Conservation (phyloP, 768 basidiomycete species). For the Tulasnella sp. region DNA sequence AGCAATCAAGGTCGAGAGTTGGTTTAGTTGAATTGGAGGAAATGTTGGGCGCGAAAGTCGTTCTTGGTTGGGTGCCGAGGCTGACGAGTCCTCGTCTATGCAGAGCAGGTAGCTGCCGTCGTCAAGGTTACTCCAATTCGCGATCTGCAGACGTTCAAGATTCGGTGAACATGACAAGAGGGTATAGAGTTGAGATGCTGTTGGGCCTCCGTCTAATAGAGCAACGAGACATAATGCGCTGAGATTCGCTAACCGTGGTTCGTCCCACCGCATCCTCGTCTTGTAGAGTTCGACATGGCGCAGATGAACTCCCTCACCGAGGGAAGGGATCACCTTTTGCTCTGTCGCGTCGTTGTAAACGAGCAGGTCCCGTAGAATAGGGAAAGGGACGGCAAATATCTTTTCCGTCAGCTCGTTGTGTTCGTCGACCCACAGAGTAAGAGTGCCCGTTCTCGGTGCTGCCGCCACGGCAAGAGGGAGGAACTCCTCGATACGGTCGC, state of each 20-base stretch:
- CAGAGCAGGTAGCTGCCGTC: background rate
- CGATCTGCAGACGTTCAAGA: background rate
- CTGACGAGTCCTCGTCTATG: background rate
- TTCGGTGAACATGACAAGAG: background rate
- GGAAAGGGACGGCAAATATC: background rate
- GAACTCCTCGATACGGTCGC: background rate
- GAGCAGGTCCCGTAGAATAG: background rate
- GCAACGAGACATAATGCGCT: background rate
- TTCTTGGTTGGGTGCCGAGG: background rate
- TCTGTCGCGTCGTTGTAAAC: background rate
- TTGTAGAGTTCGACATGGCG: background rate
- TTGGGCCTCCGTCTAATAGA: background rate
- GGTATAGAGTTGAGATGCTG: background rate
- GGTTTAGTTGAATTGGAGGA: background rate
- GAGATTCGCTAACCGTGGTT: background rate
- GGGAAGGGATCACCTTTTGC: background rate
- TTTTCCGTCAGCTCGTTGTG: background rate
- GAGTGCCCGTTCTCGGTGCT: background rate
- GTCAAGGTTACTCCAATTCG: background rate
- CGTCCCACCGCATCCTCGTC: background rate
- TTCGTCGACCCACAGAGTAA: background rate
- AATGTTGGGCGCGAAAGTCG: background rate
- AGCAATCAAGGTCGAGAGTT: background rate
- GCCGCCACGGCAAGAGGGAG: background rate
- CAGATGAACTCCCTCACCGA: background rate